Percentiles rank a stretch among this genome's conserved stretches.
Evolutionary conservation across 257 asterid species (phyloP).

Genomic region (Gardenia jasminoides): DNA sequence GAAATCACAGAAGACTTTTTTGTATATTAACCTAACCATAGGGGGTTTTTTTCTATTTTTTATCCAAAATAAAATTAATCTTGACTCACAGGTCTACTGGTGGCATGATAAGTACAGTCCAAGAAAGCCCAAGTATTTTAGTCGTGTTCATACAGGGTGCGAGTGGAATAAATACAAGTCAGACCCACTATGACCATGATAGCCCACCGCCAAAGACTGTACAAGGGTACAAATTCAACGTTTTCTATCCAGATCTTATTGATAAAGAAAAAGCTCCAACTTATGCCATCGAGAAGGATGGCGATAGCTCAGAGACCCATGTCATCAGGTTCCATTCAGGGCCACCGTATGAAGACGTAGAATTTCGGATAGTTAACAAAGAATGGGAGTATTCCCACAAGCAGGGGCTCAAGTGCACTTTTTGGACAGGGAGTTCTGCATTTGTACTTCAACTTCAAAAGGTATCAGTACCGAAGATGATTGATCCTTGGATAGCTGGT

Average conservation of each 20-base stretch:
- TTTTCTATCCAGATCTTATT: constrained; percentile 82
- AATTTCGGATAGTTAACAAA: constrained; percentile 2
- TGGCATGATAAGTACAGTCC: no score
- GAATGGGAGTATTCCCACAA: background rate
- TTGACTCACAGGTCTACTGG: constrained; percentile 30
- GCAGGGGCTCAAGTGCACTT: background rate
- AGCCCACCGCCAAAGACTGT: constrained; percentile 88
- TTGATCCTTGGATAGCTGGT: no score
- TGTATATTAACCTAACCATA: no score
- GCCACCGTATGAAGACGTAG: constrained; percentile 87
- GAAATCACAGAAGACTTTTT: no score
- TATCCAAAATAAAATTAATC: no score
- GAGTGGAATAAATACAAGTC: constrained; percentile 91
- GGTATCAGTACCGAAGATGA: no score
- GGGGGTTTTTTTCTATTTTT: no score
- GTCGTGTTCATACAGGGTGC: constrained; percentile 84
- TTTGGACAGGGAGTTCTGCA: no score
- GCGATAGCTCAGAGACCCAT: constrained; percentile 76
- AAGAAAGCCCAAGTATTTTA: constrained; percentile 25
- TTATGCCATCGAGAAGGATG: constrained; percentile 72
- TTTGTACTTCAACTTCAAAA: no score
- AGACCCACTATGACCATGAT: constrained; percentile 81
- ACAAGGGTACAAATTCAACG: constrained; percentile 86
- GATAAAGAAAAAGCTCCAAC: constrained; percentile 73
- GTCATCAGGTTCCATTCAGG: constrained; percentile 80